phyloP scores from a whole-genome alignment of 257 asterid species.

The Ophiorrhiza pumila region DNA sequence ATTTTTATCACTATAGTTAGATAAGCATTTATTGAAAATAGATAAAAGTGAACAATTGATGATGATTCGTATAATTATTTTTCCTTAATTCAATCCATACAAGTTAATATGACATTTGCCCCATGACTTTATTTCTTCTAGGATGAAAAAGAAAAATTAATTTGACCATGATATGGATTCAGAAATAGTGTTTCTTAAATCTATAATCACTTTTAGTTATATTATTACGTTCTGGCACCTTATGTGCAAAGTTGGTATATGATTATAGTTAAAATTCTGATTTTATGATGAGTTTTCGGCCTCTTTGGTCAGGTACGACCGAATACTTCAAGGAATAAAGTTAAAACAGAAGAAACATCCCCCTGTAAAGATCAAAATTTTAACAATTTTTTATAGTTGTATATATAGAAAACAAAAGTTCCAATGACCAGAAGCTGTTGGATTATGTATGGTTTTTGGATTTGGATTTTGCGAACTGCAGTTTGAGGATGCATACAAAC shows the following conservation, averaged over 20 bases:
- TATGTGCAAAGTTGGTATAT: neutral
- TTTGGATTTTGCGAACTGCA: neutral
- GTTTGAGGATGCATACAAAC: slow-evolving; percentile 33
- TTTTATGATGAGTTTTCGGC: neutral
- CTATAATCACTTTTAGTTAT: too few species aligned
- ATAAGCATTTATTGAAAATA: too few species aligned
- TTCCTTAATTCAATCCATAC: too few species aligned
- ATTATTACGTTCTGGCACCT: neutral
- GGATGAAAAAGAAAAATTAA: too few species aligned
- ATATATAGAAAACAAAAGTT: neutral
- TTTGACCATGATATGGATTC: neutral
- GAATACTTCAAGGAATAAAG: neutral
- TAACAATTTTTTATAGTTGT: neutral
- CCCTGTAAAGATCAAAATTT: neutral
- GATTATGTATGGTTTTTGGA: neutral
- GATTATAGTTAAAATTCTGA: too few species aligned
- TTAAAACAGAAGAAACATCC: neutral
- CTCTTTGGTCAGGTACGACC: neutral
- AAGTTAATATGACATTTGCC: too few species aligned
- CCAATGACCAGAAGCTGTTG: neutral
- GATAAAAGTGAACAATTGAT: neutral
- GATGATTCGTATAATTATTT: too few species aligned
- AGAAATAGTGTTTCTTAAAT: too few species aligned
- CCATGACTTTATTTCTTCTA: too few species aligned
- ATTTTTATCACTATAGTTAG: too few species aligned